phyloP scores from a whole-genome alignment of 169 alveolate species.

The Plasmodium relictum region DNA sequence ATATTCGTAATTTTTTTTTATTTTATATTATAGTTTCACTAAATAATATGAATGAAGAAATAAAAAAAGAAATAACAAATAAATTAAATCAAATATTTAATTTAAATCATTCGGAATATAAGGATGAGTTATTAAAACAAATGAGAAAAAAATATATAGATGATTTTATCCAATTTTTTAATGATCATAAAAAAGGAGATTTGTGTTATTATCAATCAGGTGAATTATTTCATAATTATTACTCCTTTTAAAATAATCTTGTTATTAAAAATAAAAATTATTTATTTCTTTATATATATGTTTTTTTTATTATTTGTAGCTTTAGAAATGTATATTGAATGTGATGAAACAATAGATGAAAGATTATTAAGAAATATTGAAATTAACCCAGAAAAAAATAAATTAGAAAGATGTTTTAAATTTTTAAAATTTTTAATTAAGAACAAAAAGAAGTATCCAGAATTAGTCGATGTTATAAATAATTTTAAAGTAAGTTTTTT shows the following conservation, averaged over 20 bases:
- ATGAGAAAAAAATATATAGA: constrained; percentile 42
- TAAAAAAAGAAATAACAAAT: constrained; percentile 20
- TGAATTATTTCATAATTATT: neutral
- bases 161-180: constrained; percentile 30
- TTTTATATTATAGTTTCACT: constrained; percentile 13
- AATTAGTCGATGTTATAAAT: constrained; percentile 12
- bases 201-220: constrained; percentile 66
- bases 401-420: constrained; percentile 69
- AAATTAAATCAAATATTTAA: constrained; percentile 33
- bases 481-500: constrained; percentile 34
- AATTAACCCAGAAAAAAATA: constrained; percentile 49
- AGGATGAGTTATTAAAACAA: constrained; percentile 15
- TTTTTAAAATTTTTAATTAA: constrained; percentile 59
- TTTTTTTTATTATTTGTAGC: constrained; percentile 15
- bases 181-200: constrained; percentile 56
- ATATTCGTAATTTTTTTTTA: neutral
- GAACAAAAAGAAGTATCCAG: constrained; percentile 4
- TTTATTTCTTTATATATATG: neutral
- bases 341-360: constrained; percentile 39
- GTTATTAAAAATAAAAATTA: too few species aligned
- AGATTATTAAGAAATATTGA: constrained; percentile 13
- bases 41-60: constrained; percentile 19
- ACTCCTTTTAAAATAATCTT: too few species aligned
- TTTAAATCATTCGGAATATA: constrained; percentile 21
- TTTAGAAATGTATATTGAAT: constrained; percentile 39